phyloP scores from a whole-genome alignment of 495 filamentous ascomycete species.

The Tricharina praecox region DNA sequence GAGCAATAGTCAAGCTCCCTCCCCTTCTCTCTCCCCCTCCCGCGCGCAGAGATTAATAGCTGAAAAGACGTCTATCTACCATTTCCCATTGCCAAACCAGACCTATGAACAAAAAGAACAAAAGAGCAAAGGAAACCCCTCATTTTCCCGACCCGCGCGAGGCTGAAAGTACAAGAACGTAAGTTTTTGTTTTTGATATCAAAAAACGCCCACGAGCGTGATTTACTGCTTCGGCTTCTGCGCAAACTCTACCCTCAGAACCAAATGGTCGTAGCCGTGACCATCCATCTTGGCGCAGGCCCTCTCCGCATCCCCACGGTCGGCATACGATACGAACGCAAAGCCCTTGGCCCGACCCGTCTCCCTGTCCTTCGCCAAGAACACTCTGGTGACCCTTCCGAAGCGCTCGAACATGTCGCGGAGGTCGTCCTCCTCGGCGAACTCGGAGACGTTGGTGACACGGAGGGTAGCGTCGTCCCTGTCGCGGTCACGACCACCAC shows the following conservation, averaged over 20 bases:
- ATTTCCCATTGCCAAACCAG: no score
- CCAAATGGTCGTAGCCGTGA: constrained; percentile 80
- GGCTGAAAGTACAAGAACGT: no score
- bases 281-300: constrained; percentile 98
- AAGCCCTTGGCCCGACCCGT: constrained; percentile 93
- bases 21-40: no score
- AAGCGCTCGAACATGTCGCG: constrained; percentile 96
- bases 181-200: no score
- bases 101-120: no score
- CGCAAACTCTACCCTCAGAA: constrained; percentile 79
- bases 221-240: no score
- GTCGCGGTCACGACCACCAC: constrained; percentile 52
- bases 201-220: no score
- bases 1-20: no score
- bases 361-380: constrained; percentile 91
- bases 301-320: constrained; percentile 69
- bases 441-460: constrained; percentile 95
- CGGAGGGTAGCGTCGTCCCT: constrained; percentile 91
- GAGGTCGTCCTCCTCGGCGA: constrained; percentile 87
- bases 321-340: constrained; percentile 90
- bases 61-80: no score
- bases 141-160: no score
- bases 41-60: no score
- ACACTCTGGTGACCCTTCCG: constrained; percentile 84
- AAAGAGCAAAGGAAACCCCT: no score